Percentiles rank a stretch among this genome's conserved stretches.
phyloP scores from a whole-genome alignment of 2,329 filamentous ascomycete species.

The Trichoderma cornu-damae region DNA sequence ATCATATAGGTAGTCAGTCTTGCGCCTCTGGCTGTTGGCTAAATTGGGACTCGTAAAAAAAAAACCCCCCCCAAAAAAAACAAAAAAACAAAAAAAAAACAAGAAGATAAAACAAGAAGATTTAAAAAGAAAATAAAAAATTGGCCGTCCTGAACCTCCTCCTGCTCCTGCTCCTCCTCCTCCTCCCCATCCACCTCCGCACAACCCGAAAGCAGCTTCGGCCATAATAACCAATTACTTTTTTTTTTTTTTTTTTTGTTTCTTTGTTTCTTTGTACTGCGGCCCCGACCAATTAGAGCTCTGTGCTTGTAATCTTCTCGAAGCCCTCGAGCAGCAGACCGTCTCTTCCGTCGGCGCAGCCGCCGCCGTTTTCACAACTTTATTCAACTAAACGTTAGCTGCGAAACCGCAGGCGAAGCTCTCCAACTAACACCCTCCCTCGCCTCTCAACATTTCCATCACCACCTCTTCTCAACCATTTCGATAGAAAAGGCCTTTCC shows the following conservation, averaged over 20 bases:
- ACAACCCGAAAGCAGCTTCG: slow-evolving; percentile 15
- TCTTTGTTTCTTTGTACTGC: neutral
- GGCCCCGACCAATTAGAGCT: slow-evolving; percentile 12
- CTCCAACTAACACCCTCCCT: neutral
- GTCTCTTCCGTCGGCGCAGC: slow-evolving; percentile 1
- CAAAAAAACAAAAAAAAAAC: too few relatives aligned
- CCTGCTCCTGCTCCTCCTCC: slow-evolving; percentile 11
- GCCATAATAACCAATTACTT: neutral
- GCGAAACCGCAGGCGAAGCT: slow-evolving; percentile 4
- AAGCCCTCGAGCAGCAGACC: slow-evolving; percentile 7
- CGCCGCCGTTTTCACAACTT: neutral
- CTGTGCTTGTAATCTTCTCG: slow-evolving; percentile 12
- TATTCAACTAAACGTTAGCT: slow-evolving; percentile 7
- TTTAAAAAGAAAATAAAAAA: too few relatives aligned
- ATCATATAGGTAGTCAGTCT: too few relatives aligned
- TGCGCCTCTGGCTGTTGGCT: slow-evolving; percentile 10
- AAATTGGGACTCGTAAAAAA: slow-evolving; percentile 7
- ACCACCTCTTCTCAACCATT: neutral
- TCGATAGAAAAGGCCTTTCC: neutral
- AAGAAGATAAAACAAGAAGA: too few relatives aligned
- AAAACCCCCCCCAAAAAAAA: too few relatives aligned
- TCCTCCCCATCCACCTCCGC: slow-evolving; percentile 14
- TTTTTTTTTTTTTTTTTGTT: neutral
- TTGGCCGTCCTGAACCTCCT: slow-evolving; percentile 11
- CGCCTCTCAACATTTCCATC: neutral